Base-by-base conservation (phyloP, 345 rosid species). In the Arabis hirsuta region DNA sequence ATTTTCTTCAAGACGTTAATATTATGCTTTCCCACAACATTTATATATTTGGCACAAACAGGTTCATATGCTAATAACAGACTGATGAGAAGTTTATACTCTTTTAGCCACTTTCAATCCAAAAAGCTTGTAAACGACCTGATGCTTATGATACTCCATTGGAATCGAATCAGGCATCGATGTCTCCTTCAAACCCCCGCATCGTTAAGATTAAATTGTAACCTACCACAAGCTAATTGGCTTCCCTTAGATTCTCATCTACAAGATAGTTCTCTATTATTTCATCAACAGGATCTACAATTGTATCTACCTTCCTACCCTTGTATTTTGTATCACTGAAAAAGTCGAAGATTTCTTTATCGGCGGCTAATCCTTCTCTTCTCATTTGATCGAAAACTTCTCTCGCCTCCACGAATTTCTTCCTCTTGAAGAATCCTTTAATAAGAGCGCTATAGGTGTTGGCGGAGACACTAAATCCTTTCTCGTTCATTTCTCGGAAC, bases 221-320 rank as follows among this genome's bases (percentile, higher is more conserved):
- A 48, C 73, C 48, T 38, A 59, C 47, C 53, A 38, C 54, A 36
- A 71, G 55, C 79, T 82, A 81, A 54, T 14, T 67, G 64, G 71
- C 75, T 71, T 62, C 69, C 10, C 79, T 67, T 53, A 56, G 69
- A 3, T 70, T 76, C 47, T 80, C 73, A 39, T 60, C 81, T 72
- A 84, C 81, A 71, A 87, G 86, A 46, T 77, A 81, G 54, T 74
- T 82, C 81, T 90, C 97, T 67, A 94, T 78, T 19, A 84, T 86
- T 66, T 90, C 98, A 76, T 94, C 90, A 73, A 92, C 87, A 78
- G 89, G 92, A 72, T 86, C 91, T 74, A 88, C 84, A 62, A 83
- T 52, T 50, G 69, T 71, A 76, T 83, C 93, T 57, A 64, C 44
- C 79, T 76, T 85, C 65, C 89, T 88, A 56, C 86, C 93, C 51